These are phyloP conservation scores for Flaveria bidentis DNA, from an alignment of 129 eudicot species.

Conservation along the genomic window DNA sequence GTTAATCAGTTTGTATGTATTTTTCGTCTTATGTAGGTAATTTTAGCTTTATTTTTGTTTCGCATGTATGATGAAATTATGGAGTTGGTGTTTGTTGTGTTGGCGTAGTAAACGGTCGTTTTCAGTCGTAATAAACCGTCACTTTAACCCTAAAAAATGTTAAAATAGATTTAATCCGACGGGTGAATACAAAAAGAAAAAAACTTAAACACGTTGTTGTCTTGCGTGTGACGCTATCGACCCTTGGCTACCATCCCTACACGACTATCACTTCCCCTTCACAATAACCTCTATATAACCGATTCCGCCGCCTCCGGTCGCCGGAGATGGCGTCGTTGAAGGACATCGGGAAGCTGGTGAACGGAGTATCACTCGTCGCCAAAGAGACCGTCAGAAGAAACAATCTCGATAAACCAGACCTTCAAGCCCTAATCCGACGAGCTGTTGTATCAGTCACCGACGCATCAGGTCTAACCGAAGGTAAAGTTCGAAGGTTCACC, in stretches of 20 bases:
- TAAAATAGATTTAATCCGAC: too few relatives aligned
- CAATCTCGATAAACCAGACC: conserved; percentile 24
- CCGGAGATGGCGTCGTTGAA: conserved; percentile 43
- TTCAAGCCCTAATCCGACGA: conserved; percentile 52
- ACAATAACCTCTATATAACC: conserved; percentile 5
- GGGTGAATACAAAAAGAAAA: too few relatives aligned
- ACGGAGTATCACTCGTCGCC: conserved; percentile 64
- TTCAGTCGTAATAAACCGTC: too few relatives aligned
- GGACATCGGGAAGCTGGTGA: conserved; percentile 51
- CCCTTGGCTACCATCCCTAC: conserved; percentile 18
- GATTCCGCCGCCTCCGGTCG: not conserved
- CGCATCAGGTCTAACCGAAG: conserved; percentile 74
- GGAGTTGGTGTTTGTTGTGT: too few relatives aligned
- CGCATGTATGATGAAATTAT: too few relatives aligned
- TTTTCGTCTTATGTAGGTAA: too few relatives aligned
- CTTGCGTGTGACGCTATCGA: not conserved
- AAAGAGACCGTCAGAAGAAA: conserved; percentile 48
- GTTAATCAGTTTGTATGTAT: too few relatives aligned
- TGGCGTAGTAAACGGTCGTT: too few relatives aligned
- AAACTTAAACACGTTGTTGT: not conserved
- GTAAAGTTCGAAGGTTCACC: conserved; percentile 39
- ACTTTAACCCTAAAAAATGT: too few relatives aligned
- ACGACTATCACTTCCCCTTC: conserved; percentile 9
- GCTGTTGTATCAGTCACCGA: conserved; percentile 61
- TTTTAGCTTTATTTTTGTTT: too few relatives aligned